Evolutionary conservation across 1,284 basidiomycete species (phyloP), one percentile per base, ranked within the genome.

Genomic region (Apiotrichum sp.): DNA sequence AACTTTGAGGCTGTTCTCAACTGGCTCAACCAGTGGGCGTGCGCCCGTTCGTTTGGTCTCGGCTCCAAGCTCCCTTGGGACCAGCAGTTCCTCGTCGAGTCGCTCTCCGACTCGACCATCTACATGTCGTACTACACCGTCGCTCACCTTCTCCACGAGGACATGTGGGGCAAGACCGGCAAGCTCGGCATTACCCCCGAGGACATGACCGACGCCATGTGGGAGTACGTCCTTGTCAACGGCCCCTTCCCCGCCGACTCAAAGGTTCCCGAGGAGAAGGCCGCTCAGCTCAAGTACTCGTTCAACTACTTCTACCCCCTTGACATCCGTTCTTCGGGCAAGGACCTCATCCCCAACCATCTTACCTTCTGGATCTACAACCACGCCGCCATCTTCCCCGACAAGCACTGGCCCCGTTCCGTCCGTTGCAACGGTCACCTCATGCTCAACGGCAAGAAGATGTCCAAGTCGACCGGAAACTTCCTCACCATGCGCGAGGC

Each of bases 121-220:
- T 98, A 99, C 80, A 98, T 97, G 93, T 83, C 88, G 36, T 99
- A 97, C 79, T 98, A 98, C 79, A 97, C 96, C 6, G 83, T 99
- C 58, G 84, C 93, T 6, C 86, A 96, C 75, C 78, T 93, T 36
- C 79, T 97, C 58, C 93, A 97, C 67, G 83, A 81, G 63, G 84
- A 81, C 64, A 82, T 91, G 65, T 85, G 90, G 60, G 95, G 95
- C 42, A 84, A 82, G 67, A 82, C 82, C 61, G 95, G 95, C 8
- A 85, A 88, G 13, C 79, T 97, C 56, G 89, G 89, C 54, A 86
- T 99, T 73, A 86, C 83, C 1, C 79, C 90, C 16, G 88, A 93
- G 39, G 88, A 98, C 71, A 87, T 98, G 86, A 98, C 92, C 0
- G 96, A 98, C 77, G 93, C 92, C 72, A 83, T 93, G 54, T 99